phyloP scores from a whole-genome alignment of 352 stramenopile species.

The Phytophthora tentaculata region DNA sequence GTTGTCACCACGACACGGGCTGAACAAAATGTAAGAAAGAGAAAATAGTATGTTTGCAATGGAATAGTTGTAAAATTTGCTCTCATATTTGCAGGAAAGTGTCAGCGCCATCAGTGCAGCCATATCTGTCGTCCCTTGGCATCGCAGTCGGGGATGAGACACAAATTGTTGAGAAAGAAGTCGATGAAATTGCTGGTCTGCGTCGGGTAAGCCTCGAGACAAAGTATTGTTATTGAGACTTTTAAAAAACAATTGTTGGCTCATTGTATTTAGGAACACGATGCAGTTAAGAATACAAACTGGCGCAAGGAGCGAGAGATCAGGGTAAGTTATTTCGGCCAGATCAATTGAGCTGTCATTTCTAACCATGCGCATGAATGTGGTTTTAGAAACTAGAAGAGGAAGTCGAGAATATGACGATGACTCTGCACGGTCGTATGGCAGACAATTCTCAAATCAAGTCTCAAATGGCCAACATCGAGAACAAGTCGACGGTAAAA shows the following conservation, averaged over 20 bases:
- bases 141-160: constrained; percentile 77
- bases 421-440: constrained; percentile 69
- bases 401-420: constrained; percentile 77
- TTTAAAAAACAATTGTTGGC: not conserved
- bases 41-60: not conserved
- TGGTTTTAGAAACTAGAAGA: constrained; percentile 66
- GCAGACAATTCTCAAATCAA: constrained; percentile 65
- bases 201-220: constrained; percentile 46
- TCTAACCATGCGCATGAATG: not conserved
- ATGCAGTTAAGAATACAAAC: constrained; percentile 72
- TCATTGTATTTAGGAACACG: constrained; percentile 53
- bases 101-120: constrained; percentile 68
- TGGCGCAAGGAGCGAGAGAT: constrained; percentile 77
- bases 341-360: not conserved
- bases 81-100: constrained; percentile 48
- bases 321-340: constrained; percentile 35
- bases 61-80: constrained; percentile 4
- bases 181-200: constrained; percentile 74
- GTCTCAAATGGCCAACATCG: constrained; percentile 66
- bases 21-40: constrained; percentile 51
- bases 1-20: constrained; percentile 49
- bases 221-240: not conserved
- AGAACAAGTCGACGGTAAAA: constrained; percentile 81
- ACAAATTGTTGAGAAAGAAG: constrained; percentile 82
- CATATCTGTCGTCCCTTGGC: constrained; percentile 76